A percentile compares a stretch with the other conserved stretches of the same genome.
Conservation (phyloP, 208 protist genomes). For the Phytomonas sp. region DNA sequence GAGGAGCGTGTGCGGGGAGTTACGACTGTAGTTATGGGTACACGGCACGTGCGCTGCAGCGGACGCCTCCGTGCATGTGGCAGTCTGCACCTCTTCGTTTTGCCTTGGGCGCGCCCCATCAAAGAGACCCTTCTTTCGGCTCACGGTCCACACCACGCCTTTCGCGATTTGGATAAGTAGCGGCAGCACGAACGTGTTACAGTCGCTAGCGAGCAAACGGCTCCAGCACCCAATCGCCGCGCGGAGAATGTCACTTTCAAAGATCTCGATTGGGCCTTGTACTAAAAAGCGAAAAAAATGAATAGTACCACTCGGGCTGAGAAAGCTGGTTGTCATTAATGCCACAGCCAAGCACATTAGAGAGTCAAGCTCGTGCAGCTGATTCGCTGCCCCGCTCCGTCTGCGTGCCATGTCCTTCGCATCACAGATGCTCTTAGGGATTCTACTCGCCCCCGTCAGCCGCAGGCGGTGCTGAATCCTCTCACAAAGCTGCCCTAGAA, state of each 20-base stretch:
- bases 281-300: conserved; percentile 60
- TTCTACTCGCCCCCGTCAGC: background rate
- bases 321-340: conserved; percentile 26
- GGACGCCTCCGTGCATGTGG: conserved; percentile 13
- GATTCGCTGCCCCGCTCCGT: conserved; percentile 4
- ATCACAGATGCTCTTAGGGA: background rate
- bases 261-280: conserved; percentile 51
- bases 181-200: conserved; percentile 35
- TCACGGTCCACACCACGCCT: conserved; percentile 57
- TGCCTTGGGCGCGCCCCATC: conserved; percentile 48
- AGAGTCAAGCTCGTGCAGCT: background rate
- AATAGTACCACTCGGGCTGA: conserved; percentile 20
- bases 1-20: conserved; percentile 68
- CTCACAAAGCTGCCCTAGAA: conserved; percentile 26
- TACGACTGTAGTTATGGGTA: conserved; percentile 20
- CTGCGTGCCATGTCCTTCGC: background rate
- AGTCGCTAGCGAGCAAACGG: conserved; percentile 56
- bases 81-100: conserved; percentile 51
- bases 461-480: conserved; percentile 18
- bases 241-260: conserved; percentile 37
- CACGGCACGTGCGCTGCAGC: background rate
- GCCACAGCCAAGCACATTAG: conserved; percentile 20
- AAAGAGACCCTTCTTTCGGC: conserved; percentile 58
- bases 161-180: conserved; percentile 50
- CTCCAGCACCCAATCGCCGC: conserved; percentile 56